phyloP scores from a whole-genome alignment of 129 eudicot species.

The Escallonia herrerae region DNA sequence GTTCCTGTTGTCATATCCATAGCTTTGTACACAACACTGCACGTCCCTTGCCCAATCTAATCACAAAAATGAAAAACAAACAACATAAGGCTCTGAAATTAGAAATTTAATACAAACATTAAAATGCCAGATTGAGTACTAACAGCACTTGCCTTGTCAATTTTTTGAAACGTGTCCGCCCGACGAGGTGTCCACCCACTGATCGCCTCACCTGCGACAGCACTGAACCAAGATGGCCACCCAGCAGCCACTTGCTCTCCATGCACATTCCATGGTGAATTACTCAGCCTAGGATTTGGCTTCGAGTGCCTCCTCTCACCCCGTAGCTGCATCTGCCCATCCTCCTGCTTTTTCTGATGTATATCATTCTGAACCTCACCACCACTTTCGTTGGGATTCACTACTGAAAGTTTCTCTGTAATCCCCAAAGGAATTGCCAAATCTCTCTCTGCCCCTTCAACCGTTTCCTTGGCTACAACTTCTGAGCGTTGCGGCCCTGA shows the following conservation, averaged over 20 bases:
- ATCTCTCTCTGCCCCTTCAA: too few species aligned
- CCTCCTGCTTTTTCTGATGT: too few species aligned
- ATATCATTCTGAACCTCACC: too few species aligned
- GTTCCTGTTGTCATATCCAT: constrained; percentile 27
- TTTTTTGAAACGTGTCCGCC: constrained; percentile 32
- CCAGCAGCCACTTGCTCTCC: constrained; percentile 34
- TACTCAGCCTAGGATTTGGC: too few species aligned
- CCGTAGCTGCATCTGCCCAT: too few species aligned
- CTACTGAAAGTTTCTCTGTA: too few species aligned
- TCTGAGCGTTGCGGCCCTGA: too few species aligned
- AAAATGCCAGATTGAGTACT: not conserved
- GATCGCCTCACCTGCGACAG: constrained; percentile 38
- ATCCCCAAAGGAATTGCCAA: too few species aligned
- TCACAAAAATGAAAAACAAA: constrained; percentile 4
- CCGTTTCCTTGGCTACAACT: too few species aligned
- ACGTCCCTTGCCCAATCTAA: constrained; percentile 47
- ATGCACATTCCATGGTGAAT: too few species aligned
- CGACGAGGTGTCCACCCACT: constrained; percentile 40
- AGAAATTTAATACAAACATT: not conserved
- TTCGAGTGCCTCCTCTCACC: too few species aligned
- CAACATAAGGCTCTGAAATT: not conserved
- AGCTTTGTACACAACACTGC: constrained; percentile 38
- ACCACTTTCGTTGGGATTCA: too few species aligned
- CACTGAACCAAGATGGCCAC: constrained; percentile 35
- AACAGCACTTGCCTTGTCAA: constrained; percentile 22